These are phyloP conservation scores for Trichosporon faecale DNA, from an alignment of 1,284 basidiomycete genomes.

Conservation along the genomic window DNA sequence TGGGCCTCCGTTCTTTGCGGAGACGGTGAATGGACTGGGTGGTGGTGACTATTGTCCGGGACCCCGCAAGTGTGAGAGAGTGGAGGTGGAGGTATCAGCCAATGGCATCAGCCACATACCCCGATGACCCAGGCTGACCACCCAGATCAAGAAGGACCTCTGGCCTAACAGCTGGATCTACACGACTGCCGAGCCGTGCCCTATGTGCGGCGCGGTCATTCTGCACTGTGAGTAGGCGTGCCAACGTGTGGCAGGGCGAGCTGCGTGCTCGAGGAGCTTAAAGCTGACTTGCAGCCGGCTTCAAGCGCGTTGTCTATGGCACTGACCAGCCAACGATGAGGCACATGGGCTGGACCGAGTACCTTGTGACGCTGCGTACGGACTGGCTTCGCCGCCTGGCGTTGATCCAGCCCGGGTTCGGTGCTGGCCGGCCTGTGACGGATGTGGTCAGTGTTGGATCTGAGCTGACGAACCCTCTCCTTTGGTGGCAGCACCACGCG, in stretches of 20 bases:
- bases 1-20: neutral
- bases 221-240: neutral
- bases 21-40: neutral
- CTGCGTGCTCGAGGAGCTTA: neutral
- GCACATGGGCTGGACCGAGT: slow-evolving; percentile 11
- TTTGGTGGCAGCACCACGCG: slow-evolving; percentile 7
- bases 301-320: slow-evolving; percentile 8
- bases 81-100: neutral
- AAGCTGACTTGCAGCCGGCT: slow-evolving; percentile 8
- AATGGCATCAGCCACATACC: neutral
- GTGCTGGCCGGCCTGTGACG: neutral
- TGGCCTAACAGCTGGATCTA: slow-evolving; percentile 15
- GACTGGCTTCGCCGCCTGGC: slow-evolving; percentile 9
- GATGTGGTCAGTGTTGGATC: neutral
- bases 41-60: neutral
- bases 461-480: neutral
- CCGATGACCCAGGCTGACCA: neutral
- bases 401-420: slow-evolving; percentile 10
- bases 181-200: slow-evolving; percentile 13
- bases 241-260: neutral
- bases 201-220: slow-evolving; percentile 11
- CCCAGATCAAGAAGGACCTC: slow-evolving; percentile 1
- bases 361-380: slow-evolving; percentile 9
- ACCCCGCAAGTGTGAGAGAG: neutral
- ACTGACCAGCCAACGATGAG: slow-evolving; percentile 1